Conservation (phyloP, 192 early-diverging fungal species). For the Kickxella alabastrina region DNA sequence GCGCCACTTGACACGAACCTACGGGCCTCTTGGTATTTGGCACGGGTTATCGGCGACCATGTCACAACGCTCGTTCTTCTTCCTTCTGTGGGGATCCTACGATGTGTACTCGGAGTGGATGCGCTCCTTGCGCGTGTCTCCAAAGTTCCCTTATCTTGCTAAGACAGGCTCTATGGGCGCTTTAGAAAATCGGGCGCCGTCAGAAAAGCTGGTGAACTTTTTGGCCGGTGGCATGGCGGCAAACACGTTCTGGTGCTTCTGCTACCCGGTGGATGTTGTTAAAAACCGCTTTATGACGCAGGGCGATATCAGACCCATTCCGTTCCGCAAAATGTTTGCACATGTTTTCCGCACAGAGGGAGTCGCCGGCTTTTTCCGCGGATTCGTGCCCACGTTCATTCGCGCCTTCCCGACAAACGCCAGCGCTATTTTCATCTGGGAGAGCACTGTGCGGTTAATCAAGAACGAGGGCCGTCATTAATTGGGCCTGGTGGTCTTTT, state of each 20-base stretch:
- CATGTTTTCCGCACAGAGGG: conserved; percentile 61
- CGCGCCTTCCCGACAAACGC: conserved; percentile 95
- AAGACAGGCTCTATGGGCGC: conserved; percentile 8
- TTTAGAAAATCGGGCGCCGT: conserved; percentile 19
- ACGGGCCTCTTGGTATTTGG: conserved; percentile 79
- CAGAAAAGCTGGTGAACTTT: conserved; percentile 66
- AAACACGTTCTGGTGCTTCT: conserved; percentile 84
- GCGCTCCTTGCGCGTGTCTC: conserved; percentile 44
- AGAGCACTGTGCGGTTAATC: conserved; percentile 60
- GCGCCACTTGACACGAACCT: conserved; percentile 63
- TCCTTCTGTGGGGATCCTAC: conserved; percentile 56
- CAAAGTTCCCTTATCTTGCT: conserved; percentile 18
- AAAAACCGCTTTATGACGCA: conserved; percentile 96
- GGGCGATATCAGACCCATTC: conserved; percentile 62
- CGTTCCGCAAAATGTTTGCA: conserved; percentile 38
- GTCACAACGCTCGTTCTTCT: conserved; percentile 83
- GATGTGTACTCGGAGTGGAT: conserved; percentile 51
- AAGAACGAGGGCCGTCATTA: conserved; percentile 24
- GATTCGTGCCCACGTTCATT: conserved; percentile 85
- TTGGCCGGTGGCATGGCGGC: conserved; percentile 81
- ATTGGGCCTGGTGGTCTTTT: neutral
- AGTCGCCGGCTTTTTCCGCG: conserved; percentile 80
- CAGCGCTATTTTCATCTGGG: conserved; percentile 87
- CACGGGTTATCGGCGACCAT: conserved; percentile 82
- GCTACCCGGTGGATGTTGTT: conserved; percentile 79